Conservation (phyloP, 768 basidiomycete species). For the Boletellus ananiceps region DNA sequence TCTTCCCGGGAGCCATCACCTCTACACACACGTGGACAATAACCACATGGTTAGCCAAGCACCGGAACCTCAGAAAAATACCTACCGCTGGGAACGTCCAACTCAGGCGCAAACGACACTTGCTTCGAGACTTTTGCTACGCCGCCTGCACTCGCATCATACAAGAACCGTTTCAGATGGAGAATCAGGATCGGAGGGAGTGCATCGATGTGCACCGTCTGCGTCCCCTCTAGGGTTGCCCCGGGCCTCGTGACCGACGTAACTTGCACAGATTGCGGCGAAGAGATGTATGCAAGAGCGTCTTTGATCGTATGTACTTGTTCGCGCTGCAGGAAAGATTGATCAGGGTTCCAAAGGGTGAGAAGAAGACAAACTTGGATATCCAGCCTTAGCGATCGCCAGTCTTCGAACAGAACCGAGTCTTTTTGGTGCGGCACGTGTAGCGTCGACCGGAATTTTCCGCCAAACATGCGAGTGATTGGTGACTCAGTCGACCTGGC, state of each 20-base stretch:
- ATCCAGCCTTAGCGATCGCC: conserved; percentile 83
- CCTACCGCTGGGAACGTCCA: conserved; percentile 69
- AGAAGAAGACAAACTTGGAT: conserved; percentile 57
- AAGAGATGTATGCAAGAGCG: conserved; percentile 71
- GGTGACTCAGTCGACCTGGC: conserved; percentile 79
- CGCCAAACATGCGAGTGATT: conserved; percentile 89
- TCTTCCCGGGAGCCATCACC: conserved; percentile 51
- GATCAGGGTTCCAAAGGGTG: not conserved
- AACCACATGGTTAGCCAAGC: not conserved
- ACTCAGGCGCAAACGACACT: conserved; percentile 68
- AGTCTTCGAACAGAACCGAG: conserved; percentile 86
- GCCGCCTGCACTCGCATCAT: conserved; percentile 67
- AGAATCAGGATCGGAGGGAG: conserved; percentile 82
- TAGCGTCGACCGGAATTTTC: conserved; percentile 83
- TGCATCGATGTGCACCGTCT: conserved; percentile 71
- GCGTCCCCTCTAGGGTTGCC: conserved; percentile 63
- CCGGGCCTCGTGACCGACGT: conserved; percentile 54
- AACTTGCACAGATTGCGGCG: conserved; percentile 76
- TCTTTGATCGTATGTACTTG: conserved; percentile 76
- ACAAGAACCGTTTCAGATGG: conserved; percentile 89
- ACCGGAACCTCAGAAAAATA: not conserved
- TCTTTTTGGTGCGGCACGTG: conserved; percentile 80
- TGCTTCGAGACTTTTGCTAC: conserved; percentile 87
- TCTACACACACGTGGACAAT: conserved; percentile 34
- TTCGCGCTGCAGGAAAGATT: conserved; percentile 46